A percentile compares a stretch with the other conserved stretches of the same genome.
phyloP scores from a whole-genome alignment of 1,139 yeast genomes.

The Meyerozyma sp. region DNA sequence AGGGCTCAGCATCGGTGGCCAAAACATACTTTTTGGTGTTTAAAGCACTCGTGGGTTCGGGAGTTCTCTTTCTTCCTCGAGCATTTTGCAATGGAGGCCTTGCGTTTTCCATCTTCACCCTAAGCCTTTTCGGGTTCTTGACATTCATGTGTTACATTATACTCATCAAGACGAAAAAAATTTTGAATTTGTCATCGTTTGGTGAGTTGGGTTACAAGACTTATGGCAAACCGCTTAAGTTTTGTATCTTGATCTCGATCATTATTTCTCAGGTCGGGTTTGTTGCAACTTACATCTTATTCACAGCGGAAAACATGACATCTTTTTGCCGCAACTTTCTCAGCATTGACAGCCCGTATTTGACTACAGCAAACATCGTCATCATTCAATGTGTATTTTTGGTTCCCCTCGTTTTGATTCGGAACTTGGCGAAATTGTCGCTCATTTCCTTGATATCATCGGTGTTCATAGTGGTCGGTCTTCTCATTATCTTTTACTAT shows the following conservation, averaged over 20 bases:
- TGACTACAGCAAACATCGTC: slow-evolving; percentile 35
- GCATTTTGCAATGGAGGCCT: slow-evolving; percentile 76
- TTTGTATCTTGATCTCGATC: slow-evolving; percentile 55
- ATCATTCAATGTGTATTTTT: slow-evolving; percentile 51
- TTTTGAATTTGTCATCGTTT: slow-evolving; percentile 60
- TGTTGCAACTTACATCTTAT: slow-evolving; percentile 70
- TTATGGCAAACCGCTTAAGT: slow-evolving; percentile 57
- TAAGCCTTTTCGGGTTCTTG: slow-evolving; percentile 55
- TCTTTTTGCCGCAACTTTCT: slow-evolving; percentile 38
- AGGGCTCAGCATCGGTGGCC: slow-evolving; percentile 18
- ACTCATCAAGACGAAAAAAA: slow-evolving; percentile 50
- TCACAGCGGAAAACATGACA: slow-evolving; percentile 62
- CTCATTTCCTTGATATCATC: slow-evolving; percentile 65
- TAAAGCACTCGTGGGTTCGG: slow-evolving; percentile 75
- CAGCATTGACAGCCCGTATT: slow-evolving; percentile 50
- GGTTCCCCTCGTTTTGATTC: slow-evolving; percentile 63
- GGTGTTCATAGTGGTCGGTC: slow-evolving; percentile 57
- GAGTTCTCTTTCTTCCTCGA: slow-evolving; percentile 68
- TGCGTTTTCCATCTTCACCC: slow-evolving; percentile 46
- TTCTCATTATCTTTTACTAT: slow-evolving; percentile 57
- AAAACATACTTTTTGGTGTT: slow-evolving; percentile 59
- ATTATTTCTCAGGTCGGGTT: slow-evolving; percentile 71
- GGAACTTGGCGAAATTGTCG: slow-evolving; percentile 69
- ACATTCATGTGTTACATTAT: slow-evolving; percentile 70
- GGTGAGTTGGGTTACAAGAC: slow-evolving; percentile 67